Base-by-base conservation (phyloP, 345 rosid genomes). In the Citrus mangshanensis region DNA sequence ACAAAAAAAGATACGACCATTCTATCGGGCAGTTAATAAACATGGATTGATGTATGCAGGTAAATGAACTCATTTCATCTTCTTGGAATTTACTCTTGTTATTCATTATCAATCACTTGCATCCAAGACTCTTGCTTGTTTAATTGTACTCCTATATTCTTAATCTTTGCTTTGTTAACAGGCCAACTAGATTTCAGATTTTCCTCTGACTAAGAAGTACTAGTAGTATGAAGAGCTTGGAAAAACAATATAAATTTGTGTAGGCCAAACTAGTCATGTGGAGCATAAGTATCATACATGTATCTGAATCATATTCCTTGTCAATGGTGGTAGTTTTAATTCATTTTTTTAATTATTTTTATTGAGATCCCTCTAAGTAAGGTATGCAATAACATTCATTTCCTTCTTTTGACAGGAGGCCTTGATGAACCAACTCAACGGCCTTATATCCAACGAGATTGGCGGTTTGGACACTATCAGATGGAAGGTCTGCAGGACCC, bases 401-500 rank as follows among this genome's bases (percentile, higher is more conserved):
- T 76, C 30, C 22, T 79, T 69, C n/a, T 28, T 58, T 71, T 59
- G 13, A 75, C 86, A 93, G 99, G 96, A 78, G 99, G 99, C 56
- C 93, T 95, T 30, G 98, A 95, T 78, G 83, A 89, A 81, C 97
- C 98, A 25, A 83, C 81, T 7, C 79, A 85, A 73, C 87, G 95
- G 27, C 87, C 87, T 19, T 85, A 70, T 30, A 75, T 93, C 61
- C 86, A 81, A 28, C 86, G 97, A 66, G 98, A 95, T 79, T 95
- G 98, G 98, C 91, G 95, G 63, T 95, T 95, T 83, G 98, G 98
- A 78, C 98, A 92, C 84, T 95, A 95, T 78, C 89, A 92, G 85
- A 85, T 95, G 94, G 98, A 95, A 74, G 97, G 98, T 81, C 91
- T 95, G 68, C 98, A 93, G 84, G 98, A 95, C 74, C 98, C 98